Evolutionary conservation across 495 filamentous ascomycete genomes (phyloP).

Genomic region (Xylaria scruposa): DNA sequence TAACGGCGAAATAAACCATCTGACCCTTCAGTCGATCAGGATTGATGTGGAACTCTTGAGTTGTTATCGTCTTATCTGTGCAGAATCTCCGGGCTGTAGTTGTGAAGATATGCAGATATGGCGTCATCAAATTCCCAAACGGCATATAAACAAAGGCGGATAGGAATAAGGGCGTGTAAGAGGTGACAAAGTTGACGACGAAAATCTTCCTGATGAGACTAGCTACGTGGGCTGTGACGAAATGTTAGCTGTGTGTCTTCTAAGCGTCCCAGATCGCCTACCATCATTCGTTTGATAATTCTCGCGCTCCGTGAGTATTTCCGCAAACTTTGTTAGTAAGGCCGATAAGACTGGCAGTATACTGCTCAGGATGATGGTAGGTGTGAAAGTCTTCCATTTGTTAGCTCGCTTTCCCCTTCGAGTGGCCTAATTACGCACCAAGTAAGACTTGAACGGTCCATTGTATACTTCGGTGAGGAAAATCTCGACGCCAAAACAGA

Average conservation of each 20-base stretch:
- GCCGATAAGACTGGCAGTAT: constrained; percentile 79
- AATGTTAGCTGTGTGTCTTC: constrained; percentile 25
- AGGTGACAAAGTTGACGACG: constrained; percentile 96
- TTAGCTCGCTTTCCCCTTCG: constrained; percentile 41
- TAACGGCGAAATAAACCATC: constrained; percentile 96
- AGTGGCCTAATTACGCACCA: constrained; percentile 61
- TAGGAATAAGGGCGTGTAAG: constrained; percentile 88
- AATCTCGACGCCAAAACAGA: constrained; percentile 93
- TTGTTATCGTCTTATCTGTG: constrained; percentile 70
- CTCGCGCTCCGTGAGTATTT: constrained; percentile 81
- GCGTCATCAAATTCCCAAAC: constrained; percentile 85
- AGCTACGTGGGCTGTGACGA: constrained; percentile 64
- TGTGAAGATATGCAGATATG: constrained; percentile 87
- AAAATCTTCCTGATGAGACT: constrained; percentile 91
- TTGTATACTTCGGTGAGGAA: constrained; percentile 95
- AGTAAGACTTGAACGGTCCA: constrained; percentile 82
- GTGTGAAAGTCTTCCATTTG: constrained; percentile 74
- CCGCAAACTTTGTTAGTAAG: constrained; percentile 78
- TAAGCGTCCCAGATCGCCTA: constrained; percentile 26
- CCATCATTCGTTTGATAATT: constrained; percentile 88
- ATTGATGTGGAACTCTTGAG: constrained; percentile 80
- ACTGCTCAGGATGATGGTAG: constrained; percentile 83
- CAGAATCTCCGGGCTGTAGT: constrained; percentile 78
- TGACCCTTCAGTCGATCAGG: constrained; percentile 85
- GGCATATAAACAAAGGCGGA: constrained; percentile 98